Evolutionary conservation across 306 rosid genomes (phyloP).

Genomic region (Prunus persica): DNA sequence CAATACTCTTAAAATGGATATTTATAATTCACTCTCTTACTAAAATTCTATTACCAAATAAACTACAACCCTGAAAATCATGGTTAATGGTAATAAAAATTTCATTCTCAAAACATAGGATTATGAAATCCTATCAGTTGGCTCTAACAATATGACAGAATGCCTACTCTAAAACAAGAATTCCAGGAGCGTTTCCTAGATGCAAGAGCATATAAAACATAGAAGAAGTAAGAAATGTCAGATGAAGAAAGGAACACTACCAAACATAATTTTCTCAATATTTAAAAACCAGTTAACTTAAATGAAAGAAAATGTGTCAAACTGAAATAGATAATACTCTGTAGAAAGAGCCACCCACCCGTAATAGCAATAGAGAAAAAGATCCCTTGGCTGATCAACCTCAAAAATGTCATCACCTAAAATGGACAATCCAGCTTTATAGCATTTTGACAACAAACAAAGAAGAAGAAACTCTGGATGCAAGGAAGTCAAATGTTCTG

Average conservation of each 20-base stretch:
- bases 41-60: background rate
- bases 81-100: no score
- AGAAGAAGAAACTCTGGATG: constrained; percentile 89
- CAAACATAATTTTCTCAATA: background rate
- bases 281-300: background rate
- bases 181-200: background rate
- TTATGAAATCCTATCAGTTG: background rate
- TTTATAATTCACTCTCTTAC: background rate
- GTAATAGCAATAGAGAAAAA: constrained; percentile 88
- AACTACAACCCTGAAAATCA: no score
- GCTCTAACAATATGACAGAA: no score
- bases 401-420: constrained; percentile 69
- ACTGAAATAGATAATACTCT: constrained; percentile 2
- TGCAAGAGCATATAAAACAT: background rate
- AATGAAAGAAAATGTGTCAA: background rate
- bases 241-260: background rate
- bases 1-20: background rate
- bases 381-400: constrained; percentile 87
- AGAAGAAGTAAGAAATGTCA: background rate
- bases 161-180: no score
- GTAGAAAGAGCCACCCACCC: constrained; percentile 54
- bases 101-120: no score
- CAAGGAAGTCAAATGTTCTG: constrained; percentile 68
- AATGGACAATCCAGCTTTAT: constrained; percentile 76
- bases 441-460: constrained; percentile 78